Conservation (phyloP, 306 rosid species). For the Lupinus albus region DNA sequence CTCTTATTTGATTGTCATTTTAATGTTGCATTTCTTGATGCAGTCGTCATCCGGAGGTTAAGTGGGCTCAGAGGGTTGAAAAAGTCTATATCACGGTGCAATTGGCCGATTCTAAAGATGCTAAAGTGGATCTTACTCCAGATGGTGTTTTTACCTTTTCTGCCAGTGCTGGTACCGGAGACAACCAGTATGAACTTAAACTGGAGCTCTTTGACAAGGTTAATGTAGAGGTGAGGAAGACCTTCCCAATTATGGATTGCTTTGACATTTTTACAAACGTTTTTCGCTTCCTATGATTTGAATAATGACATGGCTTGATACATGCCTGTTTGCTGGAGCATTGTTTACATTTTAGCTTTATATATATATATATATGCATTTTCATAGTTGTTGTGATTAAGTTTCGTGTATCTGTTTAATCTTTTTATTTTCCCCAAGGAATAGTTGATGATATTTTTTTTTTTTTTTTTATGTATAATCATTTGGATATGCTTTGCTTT, state of each 20-base stretch:
- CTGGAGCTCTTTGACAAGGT: slow-evolving; percentile 91
- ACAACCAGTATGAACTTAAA: slow-evolving; percentile 66
- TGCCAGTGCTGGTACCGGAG: slow-evolving; percentile 74
- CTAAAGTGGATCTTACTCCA: slow-evolving; percentile 86
- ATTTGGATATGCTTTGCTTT: too few species aligned
- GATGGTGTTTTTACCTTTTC: slow-evolving; percentile 75
- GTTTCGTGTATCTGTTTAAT: background rate
- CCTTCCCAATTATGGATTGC: background rate
- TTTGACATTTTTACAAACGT: background rate
- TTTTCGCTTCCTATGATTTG: background rate
- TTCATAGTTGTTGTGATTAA: background rate
- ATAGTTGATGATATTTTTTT: too few species aligned
- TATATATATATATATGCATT: background rate
- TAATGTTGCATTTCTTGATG: slow-evolving; percentile 13
- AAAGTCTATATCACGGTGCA: slow-evolving; percentile 82
- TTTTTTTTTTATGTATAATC: too few species aligned
- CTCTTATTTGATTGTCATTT: background rate
- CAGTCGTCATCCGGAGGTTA: slow-evolving; percentile 97
- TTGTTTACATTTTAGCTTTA: background rate
- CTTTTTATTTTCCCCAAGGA: background rate
- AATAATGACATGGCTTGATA: background rate
- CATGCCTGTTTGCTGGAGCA: background rate
- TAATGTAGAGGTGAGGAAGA: slow-evolving; percentile 75
- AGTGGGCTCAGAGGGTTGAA: slow-evolving; percentile 97
- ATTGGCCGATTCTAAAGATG: slow-evolving; percentile 79